These are phyloP conservation scores for Talaromyces proteolyticus DNA, from an alignment of 495 filamentous ascomycete species.

Conservation along the genomic window DNA sequence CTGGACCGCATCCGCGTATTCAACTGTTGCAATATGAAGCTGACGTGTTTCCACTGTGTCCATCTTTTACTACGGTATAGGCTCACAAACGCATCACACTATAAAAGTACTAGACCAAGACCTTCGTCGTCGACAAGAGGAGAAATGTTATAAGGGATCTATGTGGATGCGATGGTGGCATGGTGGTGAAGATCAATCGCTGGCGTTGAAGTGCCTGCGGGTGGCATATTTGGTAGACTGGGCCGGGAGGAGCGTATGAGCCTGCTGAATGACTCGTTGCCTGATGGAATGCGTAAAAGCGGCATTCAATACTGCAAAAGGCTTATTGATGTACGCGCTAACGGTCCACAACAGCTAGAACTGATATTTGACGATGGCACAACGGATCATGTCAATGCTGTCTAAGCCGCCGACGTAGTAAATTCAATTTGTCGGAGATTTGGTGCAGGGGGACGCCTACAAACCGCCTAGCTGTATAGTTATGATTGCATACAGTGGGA, in stretches of 20 bases:
- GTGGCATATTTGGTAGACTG: not conserved
- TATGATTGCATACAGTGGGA: conserved; percentile 3
- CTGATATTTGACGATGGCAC: conserved; percentile 3
- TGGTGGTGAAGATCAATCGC: conserved; percentile 1
- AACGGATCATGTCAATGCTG: not conserved
- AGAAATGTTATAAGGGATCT: not conserved
- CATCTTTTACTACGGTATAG: conserved; percentile 5
- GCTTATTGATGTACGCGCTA: not conserved
- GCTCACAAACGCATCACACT: not conserved
- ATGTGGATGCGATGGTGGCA: conserved; percentile 8
- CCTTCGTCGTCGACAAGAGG: not conserved
- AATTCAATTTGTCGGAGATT: conserved; percentile 1
- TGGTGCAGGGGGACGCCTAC: conserved; percentile 1
- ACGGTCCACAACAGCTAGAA: conserved; percentile 3
- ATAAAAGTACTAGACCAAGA: not conserved
- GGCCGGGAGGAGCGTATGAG: conserved; percentile 5
- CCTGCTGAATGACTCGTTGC: not conserved
- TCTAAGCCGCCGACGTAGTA: conserved; percentile 4
- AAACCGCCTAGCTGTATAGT: not conserved
- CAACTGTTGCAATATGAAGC: conserved; percentile 3
- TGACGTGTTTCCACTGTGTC: conserved; percentile 1
- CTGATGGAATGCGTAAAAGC: not conserved
- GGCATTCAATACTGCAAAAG: conserved; percentile 6
- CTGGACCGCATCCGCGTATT: conserved; percentile 4
- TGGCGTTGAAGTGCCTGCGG: not conserved